Evolutionary conservation across 805 yeast species (phyloP).

Genomic region (Geotrichum ghanense): DNA sequence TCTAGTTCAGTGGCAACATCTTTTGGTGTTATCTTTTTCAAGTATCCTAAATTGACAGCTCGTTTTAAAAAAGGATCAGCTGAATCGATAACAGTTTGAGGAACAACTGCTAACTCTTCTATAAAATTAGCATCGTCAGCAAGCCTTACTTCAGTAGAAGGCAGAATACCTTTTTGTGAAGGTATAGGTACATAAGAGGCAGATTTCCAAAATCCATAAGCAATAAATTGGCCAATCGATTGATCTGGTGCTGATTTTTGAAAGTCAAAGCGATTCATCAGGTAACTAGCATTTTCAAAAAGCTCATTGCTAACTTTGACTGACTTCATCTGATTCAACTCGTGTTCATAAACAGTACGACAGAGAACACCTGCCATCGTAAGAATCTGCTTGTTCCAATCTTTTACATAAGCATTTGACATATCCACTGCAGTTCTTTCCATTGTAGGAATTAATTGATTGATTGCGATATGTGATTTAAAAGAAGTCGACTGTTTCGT

Average conservation of each 20-base stretch:
- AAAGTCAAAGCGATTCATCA: slow-evolving; percentile 22
- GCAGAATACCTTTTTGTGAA: slow-evolving; percentile 22
- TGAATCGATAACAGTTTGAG: slow-evolving; percentile 11
- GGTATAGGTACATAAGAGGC: slow-evolving; percentile 21
- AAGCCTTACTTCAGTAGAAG: slow-evolving; percentile 21
- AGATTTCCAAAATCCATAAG: slow-evolving; percentile 28
- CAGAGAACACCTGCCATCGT: slow-evolving; percentile 28
- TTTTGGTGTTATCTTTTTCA: slow-evolving; percentile 14
- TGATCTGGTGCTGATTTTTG: slow-evolving; percentile 27
- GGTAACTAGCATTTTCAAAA: slow-evolving; percentile 16
- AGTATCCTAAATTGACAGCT: slow-evolving; percentile 15
- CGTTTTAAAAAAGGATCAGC: slow-evolving; percentile 20
- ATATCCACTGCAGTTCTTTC: slow-evolving; percentile 32
- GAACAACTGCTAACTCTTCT: slow-evolving; percentile 20
- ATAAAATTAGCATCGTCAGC: slow-evolving; percentile 19
- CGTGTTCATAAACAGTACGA: slow-evolving; percentile 26
- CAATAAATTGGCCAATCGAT: slow-evolving; percentile 23
- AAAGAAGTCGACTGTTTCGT: slow-evolving; percentile 31
- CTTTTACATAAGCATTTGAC: slow-evolving; percentile 29
- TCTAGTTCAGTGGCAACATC: slow-evolving; percentile 24
- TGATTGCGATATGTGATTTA: slow-evolving; percentile 27
- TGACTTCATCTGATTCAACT: slow-evolving; percentile 15
- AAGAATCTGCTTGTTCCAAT: slow-evolving; percentile 30
- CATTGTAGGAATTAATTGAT: slow-evolving; percentile 32
- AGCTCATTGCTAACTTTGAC: slow-evolving; percentile 2